Percentiles rank a stretch among this genome's conserved stretches.
These are phyloP conservation scores for Atractiella rhizophila DNA, from an alignment of 768 basidiomycete genomes.

Conservation along the genomic window DNA sequence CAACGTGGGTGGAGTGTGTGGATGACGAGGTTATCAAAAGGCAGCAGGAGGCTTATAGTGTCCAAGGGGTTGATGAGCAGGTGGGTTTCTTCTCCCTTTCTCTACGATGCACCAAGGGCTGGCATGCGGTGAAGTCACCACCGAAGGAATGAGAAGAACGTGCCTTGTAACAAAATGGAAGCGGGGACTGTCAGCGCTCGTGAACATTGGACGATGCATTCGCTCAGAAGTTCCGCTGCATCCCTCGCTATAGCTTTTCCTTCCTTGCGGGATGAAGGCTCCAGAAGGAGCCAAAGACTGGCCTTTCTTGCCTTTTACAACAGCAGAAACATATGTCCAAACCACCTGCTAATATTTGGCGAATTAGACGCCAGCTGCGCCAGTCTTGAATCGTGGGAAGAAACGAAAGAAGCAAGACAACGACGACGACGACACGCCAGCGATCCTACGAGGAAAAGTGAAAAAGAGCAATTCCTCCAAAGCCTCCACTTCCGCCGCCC, in stretches of 20 bases:
- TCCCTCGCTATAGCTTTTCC: not conserved
- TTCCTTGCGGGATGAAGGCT: not conserved
- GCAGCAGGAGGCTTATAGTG: constrained; percentile 85
- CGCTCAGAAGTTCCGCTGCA: not conserved
- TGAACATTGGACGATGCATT: not conserved
- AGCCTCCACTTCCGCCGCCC: not conserved
- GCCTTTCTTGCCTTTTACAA: not conserved
- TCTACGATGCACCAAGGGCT: not conserved
- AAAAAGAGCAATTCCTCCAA: constrained; percentile 1
- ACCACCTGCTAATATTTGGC: constrained; percentile 13
- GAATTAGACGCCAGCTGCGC: constrained; percentile 56
- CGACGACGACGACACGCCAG: constrained; percentile 47
- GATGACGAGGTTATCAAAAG: constrained; percentile 19
- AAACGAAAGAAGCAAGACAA: constrained; percentile 48
- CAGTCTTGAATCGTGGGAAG: constrained; percentile 32
- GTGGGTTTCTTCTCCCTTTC: constrained; percentile 27
- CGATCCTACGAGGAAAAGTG: constrained; percentile 7
- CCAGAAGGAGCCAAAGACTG: too few relatives aligned
- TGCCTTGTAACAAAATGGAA: too few relatives aligned
- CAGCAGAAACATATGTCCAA: constrained; percentile 5
- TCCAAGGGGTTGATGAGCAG: constrained; percentile 79
- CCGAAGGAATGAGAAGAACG: too few relatives aligned
- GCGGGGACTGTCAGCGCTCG: too few relatives aligned
- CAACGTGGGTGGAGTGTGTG: constrained; percentile 62
- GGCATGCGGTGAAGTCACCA: not conserved